A percentile compares a stretch with the other conserved stretches of the same genome.
These are phyloP conservation scores for Mallotus japonicus DNA, from an alignment of 441 rosid genomes.

Conservation along the genomic window DNA sequence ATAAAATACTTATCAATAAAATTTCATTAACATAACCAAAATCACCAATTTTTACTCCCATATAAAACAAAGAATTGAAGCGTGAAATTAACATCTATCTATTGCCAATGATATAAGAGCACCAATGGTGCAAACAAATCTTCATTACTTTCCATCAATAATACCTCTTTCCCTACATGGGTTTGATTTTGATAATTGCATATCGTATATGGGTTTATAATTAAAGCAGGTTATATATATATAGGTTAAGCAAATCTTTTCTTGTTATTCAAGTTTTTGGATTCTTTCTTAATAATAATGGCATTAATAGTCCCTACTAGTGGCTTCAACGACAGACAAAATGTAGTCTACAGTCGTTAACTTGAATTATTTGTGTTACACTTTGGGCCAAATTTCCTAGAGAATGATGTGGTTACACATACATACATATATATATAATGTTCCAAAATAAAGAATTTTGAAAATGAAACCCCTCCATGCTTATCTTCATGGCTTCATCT, in stretches of 20 bases:
- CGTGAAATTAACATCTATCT: no score
- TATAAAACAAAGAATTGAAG: no score
- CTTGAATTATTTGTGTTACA: neutral
- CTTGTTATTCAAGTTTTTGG: neutral
- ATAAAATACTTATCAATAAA: no score
- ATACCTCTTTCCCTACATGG: neutral
- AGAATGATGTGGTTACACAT: neutral
- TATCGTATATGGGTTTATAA: neutral
- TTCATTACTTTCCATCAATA: neutral
- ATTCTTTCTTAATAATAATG: neutral
- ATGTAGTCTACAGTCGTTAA: neutral
- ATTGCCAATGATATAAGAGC: no score
- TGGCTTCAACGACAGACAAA: slow-evolving; percentile 13
- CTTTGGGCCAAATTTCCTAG: neutral
- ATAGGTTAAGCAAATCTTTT: neutral
- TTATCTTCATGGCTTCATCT: neutral
- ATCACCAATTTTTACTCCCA: no score
- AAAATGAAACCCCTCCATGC: neutral
- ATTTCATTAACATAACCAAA: no score
- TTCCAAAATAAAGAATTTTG: no score
- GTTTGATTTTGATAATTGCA: neutral
- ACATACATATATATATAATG: neutral
- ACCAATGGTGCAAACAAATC: neutral
- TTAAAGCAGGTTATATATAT: neutral
- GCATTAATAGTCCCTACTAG: neutral